Evolutionary conservation across 768 basidiomycete species (phyloP), one percentile per base, ranked within the genome.

Genomic region (Suillus placidus): DNA sequence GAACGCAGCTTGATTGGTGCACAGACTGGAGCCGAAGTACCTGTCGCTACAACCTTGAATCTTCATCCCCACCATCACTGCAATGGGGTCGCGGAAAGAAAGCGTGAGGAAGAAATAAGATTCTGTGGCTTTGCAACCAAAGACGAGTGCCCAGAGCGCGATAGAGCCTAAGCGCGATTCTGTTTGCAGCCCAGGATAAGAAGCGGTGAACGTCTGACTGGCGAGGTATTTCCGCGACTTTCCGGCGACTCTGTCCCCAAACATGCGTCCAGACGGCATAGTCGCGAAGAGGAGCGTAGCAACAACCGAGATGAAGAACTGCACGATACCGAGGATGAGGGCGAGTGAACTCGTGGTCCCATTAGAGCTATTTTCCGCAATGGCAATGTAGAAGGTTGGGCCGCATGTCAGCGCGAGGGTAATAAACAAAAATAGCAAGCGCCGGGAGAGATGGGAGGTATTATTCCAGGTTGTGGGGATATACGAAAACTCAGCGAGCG

Each of bases 401-500:
- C 92, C 97, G 66, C 88, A 89, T 12, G 97, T 99, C 60, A 97
- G 83, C 42, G 83, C 97, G 62, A 99, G 89, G 23, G 95, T 95
- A 77, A 99, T 85, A 62, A 93, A 75, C 56, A 99, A 84, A 82
- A 98, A 97, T 64, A 97, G 73, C 14, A 98, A 82, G 12, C 97
- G 91, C 61, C 96, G 93, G 9, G 94, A 91, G 62, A 99, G 88
- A 75, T 99, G 97, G 6, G 95, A 95, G 35, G 95, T 94, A 79
- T 98, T 99, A 78, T 96, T 97, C 97, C 97, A 99, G 23, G 95
- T 99, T 1, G 94, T 93, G 1, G 97, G 97, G 78, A 99, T 97
- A 80, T 97, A 99, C 37, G 92, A 92, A 78, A 97, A 99, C 80
- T 99, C 97, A 65, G 90, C 89, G 58, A 97, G 82, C 10, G 97